These are phyloP conservation scores for Amanita phalloides DNA, from an alignment of 768 basidiomycete genomes.

Conservation along the genomic window DNA sequence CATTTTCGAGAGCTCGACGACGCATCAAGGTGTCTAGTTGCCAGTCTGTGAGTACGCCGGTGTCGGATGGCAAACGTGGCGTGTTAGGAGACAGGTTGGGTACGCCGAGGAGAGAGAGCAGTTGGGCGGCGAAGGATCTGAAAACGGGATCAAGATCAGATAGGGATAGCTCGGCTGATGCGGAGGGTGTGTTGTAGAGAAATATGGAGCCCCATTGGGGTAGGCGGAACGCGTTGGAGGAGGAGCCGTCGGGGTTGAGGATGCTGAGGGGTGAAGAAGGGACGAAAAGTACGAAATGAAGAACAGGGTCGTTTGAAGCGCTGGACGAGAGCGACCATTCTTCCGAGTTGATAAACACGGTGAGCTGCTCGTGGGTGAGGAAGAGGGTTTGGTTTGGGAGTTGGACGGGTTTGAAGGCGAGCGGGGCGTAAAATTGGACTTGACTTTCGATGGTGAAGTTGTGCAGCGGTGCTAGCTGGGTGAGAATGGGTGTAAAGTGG, in stretches of 20 bases:
- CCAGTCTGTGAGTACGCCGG: conserved; percentile 48
- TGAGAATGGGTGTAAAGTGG: conserved; percentile 56
- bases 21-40: conserved; percentile 76
- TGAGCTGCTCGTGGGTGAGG: conserved; percentile 73
- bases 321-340: conserved; percentile 94
- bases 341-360: conserved; percentile 91
- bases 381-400: conserved; percentile 35
- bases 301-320: conserved; percentile 84
- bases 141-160: conserved; percentile 43
- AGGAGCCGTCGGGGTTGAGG: conserved; percentile 37
- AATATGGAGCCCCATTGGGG: conserved; percentile 93
- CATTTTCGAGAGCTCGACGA: conserved; percentile 59
- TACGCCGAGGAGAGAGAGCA: conserved; percentile 75
- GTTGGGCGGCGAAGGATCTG: conserved; percentile 55
- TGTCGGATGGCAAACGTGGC: conserved; percentile 12
- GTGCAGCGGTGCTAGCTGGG: conserved; percentile 55
- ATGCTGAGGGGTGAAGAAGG: conserved; percentile 75
- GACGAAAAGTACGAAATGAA: conserved; percentile 87
- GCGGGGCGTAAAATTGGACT: conserved; percentile 82
- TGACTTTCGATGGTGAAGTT: conserved; percentile 94
- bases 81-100: conserved; percentile 46
- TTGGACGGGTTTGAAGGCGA: conserved; percentile 61
- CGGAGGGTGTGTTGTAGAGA: conserved; percentile 50
- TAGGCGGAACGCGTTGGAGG: conserved; percentile 66
- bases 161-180: conserved; percentile 25